Evolutionary conservation across 345 rosid species (phyloP), one percentile per base, ranked within the genome.

Genomic region (Balakata baccata): DNA sequence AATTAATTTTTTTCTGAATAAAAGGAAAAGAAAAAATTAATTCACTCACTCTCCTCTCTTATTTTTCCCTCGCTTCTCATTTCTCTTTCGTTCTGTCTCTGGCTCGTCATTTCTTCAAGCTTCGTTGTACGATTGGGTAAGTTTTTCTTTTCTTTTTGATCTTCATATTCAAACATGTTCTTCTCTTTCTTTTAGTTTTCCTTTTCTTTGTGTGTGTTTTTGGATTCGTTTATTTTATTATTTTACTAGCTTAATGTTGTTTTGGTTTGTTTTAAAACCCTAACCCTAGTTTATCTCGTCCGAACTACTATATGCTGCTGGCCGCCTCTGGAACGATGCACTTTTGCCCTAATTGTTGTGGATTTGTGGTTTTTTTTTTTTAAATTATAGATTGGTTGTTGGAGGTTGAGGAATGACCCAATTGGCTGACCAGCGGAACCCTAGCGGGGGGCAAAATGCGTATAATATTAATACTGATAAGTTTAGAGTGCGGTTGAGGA

Each of bases 381-480:
- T 67, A n/a, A 17, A 47, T 66, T 16, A 5, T 8, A 67, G 58
- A 67, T 66, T 47, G 56, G 69, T 9, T 49, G 11, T 46, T 47
- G 38, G 41, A 61, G 66, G 46, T 12, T 39, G 6, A 39, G 45
- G 67, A 39, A 63, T 54, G 4, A n/a, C 49, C 25, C 9, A 22
- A 29, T 49, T 67, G 70, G 41, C 58, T 23, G 70, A 67, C 58
- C 58, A 47, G 56, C 57, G 70, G 18, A 50, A 67, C 43, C 70
- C 70, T 67, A 49, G 70, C 58, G 41, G 70, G 17, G 67, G 67
- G 2, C 67, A 63, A 51, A 81, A 77, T 69, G 39, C 82, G 16
- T 94, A 94, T 81, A 39, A 80, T 64, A 88, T 92, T 71, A 80
- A 89, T 78, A 70, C 92, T 66, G 85, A 76, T 3, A 90, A 77